Evolutionary conservation across 1,284 basidiomycete species (phyloP).

Genomic region (Melanopsichium pennsylvanicum): DNA sequence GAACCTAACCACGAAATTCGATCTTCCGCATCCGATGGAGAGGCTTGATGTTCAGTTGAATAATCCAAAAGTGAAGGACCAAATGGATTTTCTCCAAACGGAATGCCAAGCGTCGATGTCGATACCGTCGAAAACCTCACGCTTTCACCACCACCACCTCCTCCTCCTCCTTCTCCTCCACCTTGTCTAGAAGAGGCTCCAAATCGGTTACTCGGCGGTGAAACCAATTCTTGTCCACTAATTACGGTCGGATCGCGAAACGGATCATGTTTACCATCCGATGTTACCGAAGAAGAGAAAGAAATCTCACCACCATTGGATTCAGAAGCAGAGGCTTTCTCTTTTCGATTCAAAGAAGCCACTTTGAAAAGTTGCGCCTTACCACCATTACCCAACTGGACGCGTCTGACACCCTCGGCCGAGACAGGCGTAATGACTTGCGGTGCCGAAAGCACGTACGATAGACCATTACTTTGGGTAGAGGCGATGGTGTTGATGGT

Average conservation of each 20-base stretch:
- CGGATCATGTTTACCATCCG: constrained; percentile 12
- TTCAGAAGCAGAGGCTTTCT: not conserved
- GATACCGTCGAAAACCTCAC: constrained; percentile 9
- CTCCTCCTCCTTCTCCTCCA: not conserved
- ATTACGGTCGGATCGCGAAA: constrained; percentile 11
- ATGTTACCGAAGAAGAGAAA: no score
- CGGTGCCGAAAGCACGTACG: constrained; percentile 42
- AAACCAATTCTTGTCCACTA: not conserved
- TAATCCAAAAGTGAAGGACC: not conserved
- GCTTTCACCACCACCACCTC: no score
- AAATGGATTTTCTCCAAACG: constrained; percentile 39
- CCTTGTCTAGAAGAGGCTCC: not conserved
- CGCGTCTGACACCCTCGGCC: constrained; percentile 25
- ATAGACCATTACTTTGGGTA: constrained; percentile 15
- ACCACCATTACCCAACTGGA: constrained; percentile 42
- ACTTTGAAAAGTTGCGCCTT: constrained; percentile 40
- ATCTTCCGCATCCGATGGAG: constrained; percentile 15
- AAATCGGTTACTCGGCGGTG: constrained; percentile 10
- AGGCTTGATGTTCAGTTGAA: not conserved
- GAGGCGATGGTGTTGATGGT: constrained; percentile 40
- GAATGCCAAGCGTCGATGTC: constrained; percentile 37
- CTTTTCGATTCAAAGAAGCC: constrained; percentile 19
- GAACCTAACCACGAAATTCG: constrained; percentile 10
- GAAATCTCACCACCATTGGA: no score
- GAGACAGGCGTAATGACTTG: constrained; percentile 43